Base-by-base conservation (phyloP, 345 rosid species). In the Rubroshorea leprosula region DNA sequence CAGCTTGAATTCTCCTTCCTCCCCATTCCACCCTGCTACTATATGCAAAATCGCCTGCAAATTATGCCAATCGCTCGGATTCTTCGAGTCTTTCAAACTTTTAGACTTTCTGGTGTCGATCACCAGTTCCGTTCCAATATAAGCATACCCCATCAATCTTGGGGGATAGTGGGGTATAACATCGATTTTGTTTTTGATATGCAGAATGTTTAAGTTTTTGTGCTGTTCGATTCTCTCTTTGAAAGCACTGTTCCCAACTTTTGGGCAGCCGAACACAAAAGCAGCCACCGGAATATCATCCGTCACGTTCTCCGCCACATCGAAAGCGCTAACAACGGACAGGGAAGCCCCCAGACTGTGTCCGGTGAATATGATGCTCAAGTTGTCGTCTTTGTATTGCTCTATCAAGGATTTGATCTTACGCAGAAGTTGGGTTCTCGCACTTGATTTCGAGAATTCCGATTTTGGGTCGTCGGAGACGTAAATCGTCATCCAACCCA, bases 281-380 rank as follows among this genome's bases (percentile, higher is more conserved):
- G 88, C 96, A 53, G 92, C 46, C 15, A 91, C 79, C 0, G 90
- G 98, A 44, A 83, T 77, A 44, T 78, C 85, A 8, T 72, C 85
- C 6, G 60, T 41, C 0, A 81, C 90, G 41, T 82, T 88, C 65
- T 91, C 96, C n/a, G 73, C 96, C 16, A 82, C 22, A 55, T 91
- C 98, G 58, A 79, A 91, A 4, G 82, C 85, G 1, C 80, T 72
- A 3, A 91, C 21, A 49, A 91, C 61, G 12, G 98, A 80, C 39
- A 87, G 70, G 19, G 88, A 77, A 45, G 96, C 95, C 5, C 98
- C 96, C 60, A 91, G 76, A 67, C 98, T 91, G 47, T 91, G 98
- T 17, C 96, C 96, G 1, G 79, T 71, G 18, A 88, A 47, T 51
- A 78, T 75, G 41, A 91, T 49, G 67, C 88, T 88, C 13, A 83